Evolutionary conservation across 108 stramenopile genomes (phyloP).

Genomic region (Nitzschia sp.): DNA sequence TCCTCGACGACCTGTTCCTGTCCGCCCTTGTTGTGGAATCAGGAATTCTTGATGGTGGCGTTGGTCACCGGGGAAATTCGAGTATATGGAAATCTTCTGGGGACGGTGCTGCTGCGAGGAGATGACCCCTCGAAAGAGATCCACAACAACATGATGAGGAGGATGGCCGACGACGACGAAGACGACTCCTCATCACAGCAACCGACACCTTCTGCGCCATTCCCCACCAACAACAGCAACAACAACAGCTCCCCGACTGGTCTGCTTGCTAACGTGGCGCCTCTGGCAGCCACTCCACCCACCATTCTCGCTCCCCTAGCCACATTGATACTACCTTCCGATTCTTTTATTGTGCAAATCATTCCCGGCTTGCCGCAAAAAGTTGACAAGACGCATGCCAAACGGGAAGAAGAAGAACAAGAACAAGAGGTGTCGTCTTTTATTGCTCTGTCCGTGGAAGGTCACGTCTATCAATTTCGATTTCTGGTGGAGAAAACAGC

Average conservation of each 20-base stretch:
- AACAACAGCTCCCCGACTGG: neutral
- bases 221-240: too few species aligned
- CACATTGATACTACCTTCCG: neutral
- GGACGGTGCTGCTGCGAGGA: too few species aligned
- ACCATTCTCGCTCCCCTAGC: neutral
- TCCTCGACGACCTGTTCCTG: neutral
- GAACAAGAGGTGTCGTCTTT: too few species aligned
- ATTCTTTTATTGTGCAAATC: neutral
- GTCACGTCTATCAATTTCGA: neutral
- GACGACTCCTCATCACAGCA: too few species aligned
- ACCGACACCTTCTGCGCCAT: too few species aligned
- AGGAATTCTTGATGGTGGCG: constrained; percentile 1
- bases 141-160: too few species aligned
- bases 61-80: constrained; percentile 7
- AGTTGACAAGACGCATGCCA: neutral
- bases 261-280: neutral
- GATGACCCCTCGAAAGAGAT: too few species aligned
- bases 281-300: neutral
- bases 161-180: too few species aligned
- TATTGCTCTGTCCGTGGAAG: constrained; percentile 10
- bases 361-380: neutral
- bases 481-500: too few species aligned
- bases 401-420: too few species aligned
- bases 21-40: constrained; percentile 4
- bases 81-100: neutral